Evolutionary conservation across 1,139 yeast species (phyloP).

Genomic region (Zhuliangozyma blackwelliae): DNA sequence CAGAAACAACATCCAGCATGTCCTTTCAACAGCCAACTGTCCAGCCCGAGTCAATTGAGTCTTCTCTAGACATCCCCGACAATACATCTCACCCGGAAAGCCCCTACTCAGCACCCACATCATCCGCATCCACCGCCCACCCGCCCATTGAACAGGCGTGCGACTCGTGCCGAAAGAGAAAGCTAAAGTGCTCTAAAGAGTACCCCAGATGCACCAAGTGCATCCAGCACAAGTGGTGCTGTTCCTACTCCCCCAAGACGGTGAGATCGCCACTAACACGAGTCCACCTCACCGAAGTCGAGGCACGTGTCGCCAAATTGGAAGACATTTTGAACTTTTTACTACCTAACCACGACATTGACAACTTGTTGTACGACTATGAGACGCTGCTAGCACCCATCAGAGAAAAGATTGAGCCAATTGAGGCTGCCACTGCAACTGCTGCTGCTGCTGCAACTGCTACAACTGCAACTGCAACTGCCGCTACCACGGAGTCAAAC

Average conservation of each 20-base stretch:
- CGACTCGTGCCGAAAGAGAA: conserved; percentile 57
- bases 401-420: conserved; percentile 4
- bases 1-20: too few relatives aligned
- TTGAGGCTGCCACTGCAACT: conserved; percentile 2
- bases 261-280: conserved; percentile 80
- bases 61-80: too few relatives aligned
- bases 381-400: conserved; percentile 17
- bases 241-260: conserved; percentile 73
- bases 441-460: conserved; percentile 1
- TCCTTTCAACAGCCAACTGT: too few relatives aligned
- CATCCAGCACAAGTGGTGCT: conserved; percentile 65
- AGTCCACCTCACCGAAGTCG: conserved; percentile 75
- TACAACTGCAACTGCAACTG: neutral
- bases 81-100: conserved; percentile 16
- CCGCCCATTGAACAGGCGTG: conserved; percentile 46
- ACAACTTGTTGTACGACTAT: conserved; percentile 24
- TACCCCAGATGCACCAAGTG: conserved; percentile 77
- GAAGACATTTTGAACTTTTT: conserved; percentile 48
- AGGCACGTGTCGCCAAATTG: conserved; percentile 53
- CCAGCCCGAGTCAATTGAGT: too few relatives aligned
- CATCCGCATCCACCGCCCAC: conserved; percentile 3
- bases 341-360: conserved; percentile 28
- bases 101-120: too few relatives aligned
- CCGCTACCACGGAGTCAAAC: neutral
- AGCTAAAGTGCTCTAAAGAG: conserved; percentile 58